Percentiles rank a stretch among this genome's conserved stretches.
Conservation (phyloP, 768 basidiomycete genomes). For the Crucibulum laeve region DNA sequence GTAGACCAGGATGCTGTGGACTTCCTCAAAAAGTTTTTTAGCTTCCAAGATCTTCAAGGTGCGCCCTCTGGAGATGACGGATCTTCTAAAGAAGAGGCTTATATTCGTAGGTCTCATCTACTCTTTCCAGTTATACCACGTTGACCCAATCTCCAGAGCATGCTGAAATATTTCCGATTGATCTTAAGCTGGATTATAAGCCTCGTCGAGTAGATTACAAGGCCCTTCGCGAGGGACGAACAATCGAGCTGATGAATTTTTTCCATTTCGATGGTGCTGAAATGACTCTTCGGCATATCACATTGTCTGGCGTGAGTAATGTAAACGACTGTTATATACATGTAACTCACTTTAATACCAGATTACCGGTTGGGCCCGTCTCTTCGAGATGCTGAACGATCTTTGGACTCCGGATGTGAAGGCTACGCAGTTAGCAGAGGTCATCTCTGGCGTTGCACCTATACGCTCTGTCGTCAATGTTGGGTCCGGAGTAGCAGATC, state of each 20-base stretch:
- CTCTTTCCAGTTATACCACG: neutral
- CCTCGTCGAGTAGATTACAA: conserved; percentile 94
- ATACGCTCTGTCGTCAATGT: conserved; percentile 97
- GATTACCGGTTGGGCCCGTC: conserved; percentile 89
- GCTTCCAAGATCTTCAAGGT: conserved; percentile 71
- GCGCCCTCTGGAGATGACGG: conserved; percentile 24
- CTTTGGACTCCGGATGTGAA: conserved; percentile 99
- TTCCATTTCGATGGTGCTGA: conserved; percentile 99
- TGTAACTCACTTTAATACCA: conserved; percentile 24
- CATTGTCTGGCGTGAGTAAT: conserved; percentile 77
- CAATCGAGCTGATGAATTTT: conserved; percentile 99
- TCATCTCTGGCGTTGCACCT: conserved; percentile 94
- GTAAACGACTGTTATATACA: neutral
- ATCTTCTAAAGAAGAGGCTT: conserved; percentile 38
- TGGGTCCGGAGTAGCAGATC: conserved; percentile 93
- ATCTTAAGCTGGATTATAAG: conserved; percentile 96
- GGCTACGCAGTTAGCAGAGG: conserved; percentile 94
- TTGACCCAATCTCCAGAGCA: conserved; percentile 52
- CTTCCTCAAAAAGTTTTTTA: conserved; percentile 95
- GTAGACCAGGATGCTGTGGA: conserved; percentile 99
- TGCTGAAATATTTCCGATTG: conserved; percentile 92
- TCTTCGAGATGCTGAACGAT: conserved; percentile 93
- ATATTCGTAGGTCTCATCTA: conserved; percentile 23
- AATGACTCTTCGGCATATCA: conserved; percentile 94
- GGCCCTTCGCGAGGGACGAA: conserved; percentile 84